phyloP scores from a whole-genome alignment of 116 monocot species.

The Trichopus zeylanicus region DNA sequence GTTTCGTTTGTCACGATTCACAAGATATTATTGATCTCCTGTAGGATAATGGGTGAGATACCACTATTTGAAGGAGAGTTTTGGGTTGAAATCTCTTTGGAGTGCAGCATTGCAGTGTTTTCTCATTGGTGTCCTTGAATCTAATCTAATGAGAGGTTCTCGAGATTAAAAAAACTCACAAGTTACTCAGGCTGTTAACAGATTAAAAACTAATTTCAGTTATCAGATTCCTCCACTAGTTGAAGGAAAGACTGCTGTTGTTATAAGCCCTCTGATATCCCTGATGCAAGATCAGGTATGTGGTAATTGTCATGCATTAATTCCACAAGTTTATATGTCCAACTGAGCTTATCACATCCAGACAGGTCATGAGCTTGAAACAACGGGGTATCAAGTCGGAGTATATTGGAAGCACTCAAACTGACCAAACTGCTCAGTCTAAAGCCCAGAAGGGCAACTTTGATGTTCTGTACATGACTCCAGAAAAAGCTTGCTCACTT shows the following conservation, averaged over 20 bases:
- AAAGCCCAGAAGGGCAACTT: slow-evolving; percentile 67
- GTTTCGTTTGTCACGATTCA: no score
- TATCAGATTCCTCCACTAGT: slow-evolving; percentile 95
- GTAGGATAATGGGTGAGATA: no score
- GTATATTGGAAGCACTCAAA: slow-evolving; percentile 80
- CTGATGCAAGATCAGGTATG: slow-evolving; percentile 98
- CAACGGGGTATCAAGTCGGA: slow-evolving; percentile 80
- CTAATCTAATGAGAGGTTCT: no score
- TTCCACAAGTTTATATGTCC: background rate
- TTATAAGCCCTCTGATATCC: slow-evolving; percentile 85
- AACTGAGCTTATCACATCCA: background rate
- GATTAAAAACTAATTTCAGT: slow-evolving; percentile 23
- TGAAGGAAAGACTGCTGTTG: slow-evolving; percentile 60
- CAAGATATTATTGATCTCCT: no score
- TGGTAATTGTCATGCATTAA: background rate
- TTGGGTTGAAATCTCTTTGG: no score
- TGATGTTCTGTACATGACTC: slow-evolving; percentile 89
- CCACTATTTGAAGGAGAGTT: no score
- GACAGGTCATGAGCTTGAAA: slow-evolving; percentile 86
- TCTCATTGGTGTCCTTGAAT: background rate
- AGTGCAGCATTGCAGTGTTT: no score
- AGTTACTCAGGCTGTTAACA: background rate
- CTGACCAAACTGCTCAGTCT: slow-evolving; percentile 26
- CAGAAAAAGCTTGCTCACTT: slow-evolving; percentile 86
- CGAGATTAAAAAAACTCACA: no score